phyloP scores from a whole-genome alignment of 73 alveolate species.

The Chromera velia region DNA sequence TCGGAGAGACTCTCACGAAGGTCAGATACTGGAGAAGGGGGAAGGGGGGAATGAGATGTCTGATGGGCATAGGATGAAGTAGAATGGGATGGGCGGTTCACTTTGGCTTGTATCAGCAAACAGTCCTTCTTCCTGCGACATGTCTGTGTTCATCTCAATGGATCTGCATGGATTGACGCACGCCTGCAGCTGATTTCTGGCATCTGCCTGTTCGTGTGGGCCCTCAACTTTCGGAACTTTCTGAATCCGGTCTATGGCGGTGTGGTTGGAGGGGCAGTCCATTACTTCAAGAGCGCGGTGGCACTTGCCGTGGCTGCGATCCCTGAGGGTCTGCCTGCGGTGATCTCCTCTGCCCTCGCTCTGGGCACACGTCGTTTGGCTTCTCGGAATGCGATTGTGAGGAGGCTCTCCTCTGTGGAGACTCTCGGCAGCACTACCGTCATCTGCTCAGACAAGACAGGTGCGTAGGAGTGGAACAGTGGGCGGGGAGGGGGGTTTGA shows the following conservation, averaged over 20 bases:
- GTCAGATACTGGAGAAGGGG: no score
- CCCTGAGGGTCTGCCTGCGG: conserved; percentile 98
- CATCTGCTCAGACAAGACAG: conserved; percentile 94
- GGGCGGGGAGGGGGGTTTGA: no score
- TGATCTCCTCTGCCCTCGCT: conserved; percentile 82
- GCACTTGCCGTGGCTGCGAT: conserved; percentile 97
- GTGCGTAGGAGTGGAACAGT: conserved; percentile 89
- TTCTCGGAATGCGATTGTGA: conserved; percentile 58
- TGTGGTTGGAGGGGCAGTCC: conserved; percentile 74
- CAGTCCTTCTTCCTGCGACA: no score
- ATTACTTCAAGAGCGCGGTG: conserved; percentile 90
- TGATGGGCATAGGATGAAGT: conserved; percentile 79
- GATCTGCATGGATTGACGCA: no score
- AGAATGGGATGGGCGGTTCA: no score
- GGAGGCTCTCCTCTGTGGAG: conserved; percentile 50
- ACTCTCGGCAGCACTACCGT: conserved; percentile 95
- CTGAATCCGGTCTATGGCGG: conserved; percentile 70
- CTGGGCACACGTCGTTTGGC: conserved; percentile 77
- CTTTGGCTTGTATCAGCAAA: no score
- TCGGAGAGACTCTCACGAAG: conserved; percentile 56
- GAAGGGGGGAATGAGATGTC: conserved; percentile 78
- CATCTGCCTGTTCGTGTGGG: conserved; percentile 68
- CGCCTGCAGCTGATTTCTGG: conserved; percentile 4
- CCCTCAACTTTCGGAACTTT: conserved; percentile 60
- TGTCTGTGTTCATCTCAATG: no score